Percentiles rank a stretch among this genome's conserved stretches.
Evolutionary conservation across 306 rosid species (phyloP).

Genomic region (Medicago truncatula): MtrunA17r5.0-ANR NC_053048.1:23292501-23293000

Average conservation of each 20-base stretch:
- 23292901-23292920: slow-evolving; percentile 53
- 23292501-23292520: too few species aligned
- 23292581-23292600: slow-evolving; percentile 25
- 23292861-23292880: slow-evolving; percentile 51
- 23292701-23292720: neutral
- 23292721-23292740: slow-evolving; percentile 48
- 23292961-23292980: slow-evolving; percentile 43
- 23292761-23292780: slow-evolving; percentile 23
- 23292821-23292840: slow-evolving; percentile 51
- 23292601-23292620: slow-evolving; percentile 38
- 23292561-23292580: neutral
- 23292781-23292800: slow-evolving; percentile 44
- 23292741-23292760: slow-evolving; percentile 46
- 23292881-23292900: slow-evolving; percentile 53
- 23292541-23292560: too few species aligned
- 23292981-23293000: slow-evolving; percentile 37
- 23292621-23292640: slow-evolving; percentile 42
- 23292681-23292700: neutral
- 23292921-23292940: slow-evolving; percentile 48
- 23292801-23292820: slow-evolving; percentile 44
- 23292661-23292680: slow-evolving; percentile 28
- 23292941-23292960: slow-evolving; percentile 46
- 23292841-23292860: slow-evolving; percentile 52
- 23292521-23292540: too few species aligned
- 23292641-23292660: slow-evolving; percentile 41